phyloP scores from a whole-genome alignment of 2,329 filamentous ascomycete species.

The Aspergillus sergii region DNA sequence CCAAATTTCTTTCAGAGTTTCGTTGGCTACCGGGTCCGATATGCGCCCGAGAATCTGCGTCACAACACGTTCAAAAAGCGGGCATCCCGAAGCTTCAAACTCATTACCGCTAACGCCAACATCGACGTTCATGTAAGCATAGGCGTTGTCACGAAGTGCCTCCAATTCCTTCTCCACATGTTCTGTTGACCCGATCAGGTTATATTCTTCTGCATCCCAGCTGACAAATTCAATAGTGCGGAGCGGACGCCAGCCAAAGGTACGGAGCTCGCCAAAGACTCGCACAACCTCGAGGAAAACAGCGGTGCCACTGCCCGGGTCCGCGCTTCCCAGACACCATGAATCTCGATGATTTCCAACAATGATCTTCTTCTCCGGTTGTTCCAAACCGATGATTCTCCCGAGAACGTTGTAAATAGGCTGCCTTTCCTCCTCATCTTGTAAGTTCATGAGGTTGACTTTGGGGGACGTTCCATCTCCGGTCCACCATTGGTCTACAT shows the following conservation, averaged over 20 bases:
- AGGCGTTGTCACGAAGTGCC: slow-evolving; percentile 69
- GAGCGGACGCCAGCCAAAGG: slow-evolving; percentile 82
- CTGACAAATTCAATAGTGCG: slow-evolving; percentile 97
- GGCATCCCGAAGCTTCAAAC: slow-evolving; percentile 79
- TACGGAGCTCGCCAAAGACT: slow-evolving; percentile 76
- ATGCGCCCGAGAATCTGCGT: slow-evolving; percentile 74
- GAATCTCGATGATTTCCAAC: slow-evolving; percentile 93
- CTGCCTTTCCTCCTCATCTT: slow-evolving; percentile 80
- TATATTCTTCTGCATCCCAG: slow-evolving; percentile 94
- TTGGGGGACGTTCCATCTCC: slow-evolving; percentile 74
- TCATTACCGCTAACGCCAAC: slow-evolving; percentile 74
- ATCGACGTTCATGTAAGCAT: slow-evolving; percentile 91
- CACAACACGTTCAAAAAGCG: slow-evolving; percentile 74
- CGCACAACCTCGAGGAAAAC: slow-evolving; percentile 87
- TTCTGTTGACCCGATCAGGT: slow-evolving; percentile 90
- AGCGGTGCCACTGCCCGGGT: slow-evolving; percentile 85
- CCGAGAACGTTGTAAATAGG: slow-evolving; percentile 92
- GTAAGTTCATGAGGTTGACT: slow-evolving; percentile 81
- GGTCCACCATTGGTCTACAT: slow-evolving; percentile 80
- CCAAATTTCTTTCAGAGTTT: slow-evolving; percentile 76
- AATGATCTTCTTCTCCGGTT: slow-evolving; percentile 79
- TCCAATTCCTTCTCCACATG: slow-evolving; percentile 86
- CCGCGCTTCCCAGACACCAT: slow-evolving; percentile 84
- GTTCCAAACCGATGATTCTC: slow-evolving; percentile 80
- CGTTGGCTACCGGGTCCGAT: slow-evolving; percentile 70